These are phyloP conservation scores for Pueraria montana DNA, from an alignment of 306 rosid species.

Conservation along the genomic window DNA sequence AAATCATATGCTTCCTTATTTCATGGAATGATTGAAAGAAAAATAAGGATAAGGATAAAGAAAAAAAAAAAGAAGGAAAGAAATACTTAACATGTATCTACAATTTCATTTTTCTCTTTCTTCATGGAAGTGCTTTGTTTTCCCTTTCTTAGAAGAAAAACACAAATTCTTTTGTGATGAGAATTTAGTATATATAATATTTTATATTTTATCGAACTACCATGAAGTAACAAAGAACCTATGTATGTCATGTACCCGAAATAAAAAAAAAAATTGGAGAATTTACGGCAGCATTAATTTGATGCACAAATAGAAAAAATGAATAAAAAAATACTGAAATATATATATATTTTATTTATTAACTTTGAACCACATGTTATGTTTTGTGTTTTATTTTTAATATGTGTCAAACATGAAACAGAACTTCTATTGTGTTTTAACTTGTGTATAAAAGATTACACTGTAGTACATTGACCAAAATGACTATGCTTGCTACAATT, in stretches of 20 bases:
- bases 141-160: background rate
- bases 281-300: background rate
- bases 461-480: background rate
- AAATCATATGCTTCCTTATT: no score
- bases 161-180: background rate
- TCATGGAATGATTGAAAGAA: no score
- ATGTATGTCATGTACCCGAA: background rate
- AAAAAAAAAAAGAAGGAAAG: background rate
- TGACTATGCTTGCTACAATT: background rate
- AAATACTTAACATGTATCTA: background rate
- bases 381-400: background rate
- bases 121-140: background rate
- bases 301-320: background rate
- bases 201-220: background rate
- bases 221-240: background rate
- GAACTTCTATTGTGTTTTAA: background rate
- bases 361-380: background rate
- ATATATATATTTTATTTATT: background rate
- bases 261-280: background rate
- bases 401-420: background rate
- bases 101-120: background rate
- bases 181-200: background rate
- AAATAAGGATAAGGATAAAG: background rate
- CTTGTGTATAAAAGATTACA: background rate
- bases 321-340: background rate